Conservation (phyloP, 495 filamentous ascomycete genomes). For the Penicillium bovifimosum region DNA sequence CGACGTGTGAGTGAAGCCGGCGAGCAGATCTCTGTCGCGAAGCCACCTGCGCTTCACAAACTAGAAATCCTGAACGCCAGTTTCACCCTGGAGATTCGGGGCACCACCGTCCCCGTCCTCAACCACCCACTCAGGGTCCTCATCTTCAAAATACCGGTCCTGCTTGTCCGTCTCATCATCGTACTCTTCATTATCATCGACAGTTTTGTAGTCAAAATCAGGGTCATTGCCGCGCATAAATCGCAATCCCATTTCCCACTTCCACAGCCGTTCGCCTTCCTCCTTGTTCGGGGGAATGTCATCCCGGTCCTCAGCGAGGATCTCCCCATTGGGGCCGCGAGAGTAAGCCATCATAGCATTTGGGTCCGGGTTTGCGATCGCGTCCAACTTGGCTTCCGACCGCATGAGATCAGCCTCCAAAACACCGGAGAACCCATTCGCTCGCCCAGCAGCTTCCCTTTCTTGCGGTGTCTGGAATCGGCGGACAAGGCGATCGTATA, state of each 20-base stretch:
- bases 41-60: background rate
- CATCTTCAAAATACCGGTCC: conserved; percentile 72
- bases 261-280: conserved; percentile 63
- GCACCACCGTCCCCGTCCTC: conserved; percentile 39
- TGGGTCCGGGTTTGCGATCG: conserved; percentile 51
- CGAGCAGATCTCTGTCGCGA: background rate
- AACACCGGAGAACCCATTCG: conserved; percentile 67
- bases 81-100: conserved; percentile 55
- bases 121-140: conserved; percentile 59
- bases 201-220: conserved; percentile 67
- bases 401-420: conserved; percentile 67
- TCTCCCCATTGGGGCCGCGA: conserved; percentile 48
- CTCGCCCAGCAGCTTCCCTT: conserved; percentile 63
- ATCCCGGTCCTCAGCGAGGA: conserved; percentile 51
- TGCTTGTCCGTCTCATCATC: conserved; percentile 59
- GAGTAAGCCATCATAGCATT: conserved; percentile 44
- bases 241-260: conserved; percentile 58
- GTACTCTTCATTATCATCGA: conserved; percentile 65
- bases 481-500: conserved; percentile 74
- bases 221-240: conserved; percentile 67
- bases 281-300: conserved; percentile 54
- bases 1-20: background rate
- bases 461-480: conserved; percentile 71
- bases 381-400: conserved; percentile 66
- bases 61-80: conserved; percentile 78